Base-by-base conservation (phyloP, 2,329 filamentous ascomycete species). In the Nectriaceae sp. region DNA sequence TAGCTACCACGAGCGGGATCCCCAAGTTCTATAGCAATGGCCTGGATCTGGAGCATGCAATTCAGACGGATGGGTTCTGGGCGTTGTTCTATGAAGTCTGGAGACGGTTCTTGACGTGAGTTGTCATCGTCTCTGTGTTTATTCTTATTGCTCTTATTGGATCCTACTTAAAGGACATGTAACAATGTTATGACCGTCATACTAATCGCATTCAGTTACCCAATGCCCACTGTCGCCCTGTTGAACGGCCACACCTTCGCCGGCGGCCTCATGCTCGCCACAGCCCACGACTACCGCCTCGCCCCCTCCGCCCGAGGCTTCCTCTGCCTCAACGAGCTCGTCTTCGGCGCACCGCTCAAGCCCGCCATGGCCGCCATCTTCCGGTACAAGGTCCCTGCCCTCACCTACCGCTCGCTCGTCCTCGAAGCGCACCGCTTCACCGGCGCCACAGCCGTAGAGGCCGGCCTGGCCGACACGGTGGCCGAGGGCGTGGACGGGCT, bases 11-110 rank as follows among this genome's bases (percentile, higher is more conserved):
- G 0, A 88, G 84, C 36, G 81, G 78, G 40, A 87, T 92, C 49
- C 66, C 75, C 43, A 94, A 94, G 65, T 93, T 93, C 75, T 94
- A 88, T 73, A 86, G 80, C 67, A 93, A 93, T 70, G 89, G 89
- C 0, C 78, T 94, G n/a, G 88, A 94, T 66, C 79, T 92, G 13
- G 76, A 83, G 33, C 80, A 88, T 64, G 86, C 84, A n/a, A 62
- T 76, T 26, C 68, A 70, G 22, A 82, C 80, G 1, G 76, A 82
- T 2, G 76, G 75, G 3, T 93, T 88, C 73, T 82, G 83, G 60
- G 70, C 80, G 11, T 74, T 75, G 42, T 70, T 91, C 11, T 91
- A 84, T 70, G 73, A 74, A 13, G 66, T 92, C 2, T 91, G 85
- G 74, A 73, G 75, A 35, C 76, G 87, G 5, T 70, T 91, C 22